phyloP scores from a whole-genome alignment of 768 basidiomycete genomes.

The Termitomyces sp. region DNA sequence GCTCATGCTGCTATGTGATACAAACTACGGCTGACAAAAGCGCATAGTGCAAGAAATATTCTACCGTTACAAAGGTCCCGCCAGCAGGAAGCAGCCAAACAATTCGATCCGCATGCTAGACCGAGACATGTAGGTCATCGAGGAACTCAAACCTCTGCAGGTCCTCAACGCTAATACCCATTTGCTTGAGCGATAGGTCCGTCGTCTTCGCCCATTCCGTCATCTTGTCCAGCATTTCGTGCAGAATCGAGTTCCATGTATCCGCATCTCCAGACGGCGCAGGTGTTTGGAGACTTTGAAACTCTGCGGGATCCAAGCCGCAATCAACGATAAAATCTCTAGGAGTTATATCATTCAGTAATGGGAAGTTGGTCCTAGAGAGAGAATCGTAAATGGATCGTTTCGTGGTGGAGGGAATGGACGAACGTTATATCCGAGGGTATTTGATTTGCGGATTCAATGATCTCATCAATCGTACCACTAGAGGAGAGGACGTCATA shows the following conservation, averaged over 20 bases:
- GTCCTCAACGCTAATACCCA: background rate
- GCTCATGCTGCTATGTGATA: background rate
- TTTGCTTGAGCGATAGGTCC: background rate
- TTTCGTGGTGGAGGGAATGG: background rate
- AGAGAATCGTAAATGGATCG: background rate
- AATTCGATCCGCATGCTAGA: background rate
- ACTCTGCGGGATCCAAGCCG: background rate
- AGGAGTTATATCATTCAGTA: background rate
- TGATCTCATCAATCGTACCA: background rate
- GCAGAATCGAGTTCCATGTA: background rate
- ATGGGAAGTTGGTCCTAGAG: background rate
- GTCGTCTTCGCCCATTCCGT: constrained; percentile 3
- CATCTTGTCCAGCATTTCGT: constrained; percentile 4
- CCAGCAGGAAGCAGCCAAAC: background rate
- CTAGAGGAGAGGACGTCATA: background rate
- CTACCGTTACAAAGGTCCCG: background rate
- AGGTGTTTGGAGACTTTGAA: background rate
- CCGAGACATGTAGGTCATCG: background rate
- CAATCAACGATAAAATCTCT: constrained; percentile 1
- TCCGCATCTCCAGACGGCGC: background rate
- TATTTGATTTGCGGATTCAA: background rate
- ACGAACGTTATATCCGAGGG: background rate
- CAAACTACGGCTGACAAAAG: background rate
- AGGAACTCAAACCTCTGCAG: background rate
- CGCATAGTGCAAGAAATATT: background rate